These are phyloP conservation scores for Neurospora tetraspora DNA, from an alignment of 495 filamentous ascomycete species.

Conservation along the genomic window DNA sequence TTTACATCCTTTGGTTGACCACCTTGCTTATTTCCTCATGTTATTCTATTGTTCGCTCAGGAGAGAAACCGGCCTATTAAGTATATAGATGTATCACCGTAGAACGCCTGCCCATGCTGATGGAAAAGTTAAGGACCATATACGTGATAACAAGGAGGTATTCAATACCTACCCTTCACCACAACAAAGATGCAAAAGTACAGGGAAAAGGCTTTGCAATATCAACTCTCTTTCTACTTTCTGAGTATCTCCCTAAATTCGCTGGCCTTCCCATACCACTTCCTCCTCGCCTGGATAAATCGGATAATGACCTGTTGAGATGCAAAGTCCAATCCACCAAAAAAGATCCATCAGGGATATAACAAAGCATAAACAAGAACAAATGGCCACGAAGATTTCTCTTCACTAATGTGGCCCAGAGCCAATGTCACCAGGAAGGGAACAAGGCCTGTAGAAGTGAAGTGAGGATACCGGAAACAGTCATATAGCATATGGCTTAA, in stretches of 20 bases:
- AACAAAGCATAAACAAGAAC: slow-evolving; percentile 5
- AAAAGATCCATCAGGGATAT: not conserved
- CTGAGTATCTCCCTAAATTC: not conserved
- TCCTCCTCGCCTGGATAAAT: not conserved
- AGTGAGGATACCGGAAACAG: not conserved
- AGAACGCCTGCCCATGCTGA: not conserved
- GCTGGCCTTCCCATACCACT: not conserved
- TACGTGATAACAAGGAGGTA: not conserved
- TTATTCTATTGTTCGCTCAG: not conserved
- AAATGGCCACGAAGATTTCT: slow-evolving; percentile 5
- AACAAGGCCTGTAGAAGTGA: not conserved
- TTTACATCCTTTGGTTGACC: not conserved
- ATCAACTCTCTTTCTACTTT: not conserved
- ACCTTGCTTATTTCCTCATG: not conserved
- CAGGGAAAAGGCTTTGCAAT: not conserved
- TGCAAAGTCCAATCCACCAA: slow-evolving; percentile 1
- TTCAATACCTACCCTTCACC: not conserved
- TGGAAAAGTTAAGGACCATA: not conserved
- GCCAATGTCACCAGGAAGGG: not conserved
- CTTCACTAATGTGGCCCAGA: not conserved
- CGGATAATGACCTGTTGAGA: not conserved
- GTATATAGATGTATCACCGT: not conserved
- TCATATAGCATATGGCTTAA: not conserved
- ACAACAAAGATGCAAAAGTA: not conserved
- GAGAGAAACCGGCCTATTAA: not conserved